Evolutionary conservation across 345 rosid species (phyloP), one percentile per base, ranked within the genome.

Genomic region (Luvunga scandens): DNA sequence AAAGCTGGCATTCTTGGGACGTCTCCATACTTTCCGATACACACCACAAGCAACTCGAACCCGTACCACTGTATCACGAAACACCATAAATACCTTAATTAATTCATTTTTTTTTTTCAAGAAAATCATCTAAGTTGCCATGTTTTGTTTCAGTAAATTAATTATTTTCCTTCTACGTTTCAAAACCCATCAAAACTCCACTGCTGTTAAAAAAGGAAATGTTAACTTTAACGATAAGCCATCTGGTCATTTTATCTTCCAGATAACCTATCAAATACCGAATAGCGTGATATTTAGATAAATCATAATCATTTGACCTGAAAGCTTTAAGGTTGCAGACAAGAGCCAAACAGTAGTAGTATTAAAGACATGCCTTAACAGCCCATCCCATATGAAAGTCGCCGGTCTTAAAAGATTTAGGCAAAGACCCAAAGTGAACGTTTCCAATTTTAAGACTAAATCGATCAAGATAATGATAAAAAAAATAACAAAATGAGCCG

Each of bases 21-120:
- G 30, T 90, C 93, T 16, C 93, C 93, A 14, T 85, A 88, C 50
- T 78, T 90, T 5, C 91, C 93, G 1, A 86, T 87, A 78, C 93
- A 90, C 16, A 88, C 65, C 34, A 87, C 85, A 3, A 90, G 73
- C 31, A 88, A 21, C 82, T 88, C 90, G 36, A 90, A 87, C 8
- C 71, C 79, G 60, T 87, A 85, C 87, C 86, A 73, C 91, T 90
- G 18, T 6, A 72, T 2, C 16, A 50, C 7, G 48, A 50, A 50
- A 9, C 16, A 25, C 28, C 18, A 24, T 27, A 61, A 2, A 28
- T 28, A 25, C 66, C 57, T 18, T 53, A 0, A 53, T 59, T 59
- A 28, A 28, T 25, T 62, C 16, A 10, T 10, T 62, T 62, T 25
- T 31, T 62, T 2, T 6, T 57, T 5, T 16, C 4, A n/a, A 42